Evolutionary conservation across 805 yeast species (phyloP), one percentile per base, ranked within the genome.

Genomic region (Metschnikowia vanudenii): DNA sequence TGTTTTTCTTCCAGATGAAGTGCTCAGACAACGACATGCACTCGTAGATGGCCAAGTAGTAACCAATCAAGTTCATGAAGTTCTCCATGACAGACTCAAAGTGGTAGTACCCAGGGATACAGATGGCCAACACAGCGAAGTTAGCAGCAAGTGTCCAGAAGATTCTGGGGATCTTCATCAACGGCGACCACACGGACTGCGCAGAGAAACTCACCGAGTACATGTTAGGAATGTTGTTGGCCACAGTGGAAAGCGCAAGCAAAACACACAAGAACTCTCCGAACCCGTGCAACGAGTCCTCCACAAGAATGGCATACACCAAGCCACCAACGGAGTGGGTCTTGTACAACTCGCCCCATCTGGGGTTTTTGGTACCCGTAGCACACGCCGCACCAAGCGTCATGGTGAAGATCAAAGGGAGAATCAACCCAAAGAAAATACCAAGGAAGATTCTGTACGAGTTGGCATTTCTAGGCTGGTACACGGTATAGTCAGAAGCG

Each of bases 221-320:
- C 85, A 89, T 83, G 74, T 89, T 90, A 67, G 97, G 97, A 66
- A 90, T 81, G 73, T 89, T 90, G 76, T 88, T 89, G 54, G 96
- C 84, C 47, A 91, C 85, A 28, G 96, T 88, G 28, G 96, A 88
- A 55, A 91, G 69, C 14, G 96, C 88, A 53, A 91, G 73, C 16
- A 91, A 26, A 28, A 91, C 97, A 68, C 91, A 80, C 68, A 91
- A 83, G 76, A 91, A 89, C 66, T 88, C 84, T 52, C 97, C 97
- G 57, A 91, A 88, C 9, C 89, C 91, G 67, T 87, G 91, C 50
- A 89, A 75, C 4, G 96, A 85, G 63, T 90, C 78, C 53, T 81
- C 77, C 44, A 88, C 94, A 50, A 91, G 73, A 55, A 91, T 78
- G 43, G 84, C 85, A 64, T 81, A 89, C 42, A 88, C 80, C 54